These are phyloP conservation scores for Colletotrichum kahawae DNA, from an alignment of 2,329 filamentous ascomycete genomes.

Conservation along the genomic window DNA sequence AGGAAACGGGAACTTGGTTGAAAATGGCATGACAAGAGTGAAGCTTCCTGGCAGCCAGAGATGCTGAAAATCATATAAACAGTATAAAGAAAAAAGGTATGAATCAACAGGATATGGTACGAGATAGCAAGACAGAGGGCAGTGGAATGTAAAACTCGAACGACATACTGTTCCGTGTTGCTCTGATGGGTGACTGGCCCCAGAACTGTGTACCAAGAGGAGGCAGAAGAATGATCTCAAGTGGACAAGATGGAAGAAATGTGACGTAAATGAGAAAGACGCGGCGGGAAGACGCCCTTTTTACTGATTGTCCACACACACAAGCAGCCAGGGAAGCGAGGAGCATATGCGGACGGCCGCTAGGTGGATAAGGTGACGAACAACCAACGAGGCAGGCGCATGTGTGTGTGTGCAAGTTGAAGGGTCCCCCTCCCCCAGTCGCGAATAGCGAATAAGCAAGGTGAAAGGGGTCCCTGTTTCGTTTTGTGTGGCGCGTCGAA, in stretches of 20 bases:
- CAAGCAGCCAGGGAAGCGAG: not conserved
- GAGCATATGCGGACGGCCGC: not conserved
- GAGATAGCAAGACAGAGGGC: not conserved
- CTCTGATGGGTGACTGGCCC: not conserved
- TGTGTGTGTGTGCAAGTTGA: not conserved
- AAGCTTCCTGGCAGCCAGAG: not conserved
- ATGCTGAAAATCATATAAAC: not conserved
- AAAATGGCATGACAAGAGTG: not conserved
- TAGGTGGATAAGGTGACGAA: not conserved
- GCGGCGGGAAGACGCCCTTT: not conserved
- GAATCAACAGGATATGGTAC: not conserved
- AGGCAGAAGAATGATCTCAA: not conserved
- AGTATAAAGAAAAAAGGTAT: not conserved
- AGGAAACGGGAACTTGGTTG: not conserved
- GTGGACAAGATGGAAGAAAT: not conserved
- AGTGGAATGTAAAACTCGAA: not conserved
- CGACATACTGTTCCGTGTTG: not conserved
- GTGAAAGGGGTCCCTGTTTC: not conserved
- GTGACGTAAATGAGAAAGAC: not conserved
- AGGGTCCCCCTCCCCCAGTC: not conserved
- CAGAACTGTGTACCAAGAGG: not conserved
- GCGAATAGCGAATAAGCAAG: not conserved
- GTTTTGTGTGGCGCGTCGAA: not conserved
- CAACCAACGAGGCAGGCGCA: not conserved
- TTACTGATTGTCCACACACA: not conserved